A percentile compares a stretch with the other conserved stretches of the same genome.
phyloP scores from a whole-genome alignment of 306 rosid species.

The Begonia loranthoides region DNA sequence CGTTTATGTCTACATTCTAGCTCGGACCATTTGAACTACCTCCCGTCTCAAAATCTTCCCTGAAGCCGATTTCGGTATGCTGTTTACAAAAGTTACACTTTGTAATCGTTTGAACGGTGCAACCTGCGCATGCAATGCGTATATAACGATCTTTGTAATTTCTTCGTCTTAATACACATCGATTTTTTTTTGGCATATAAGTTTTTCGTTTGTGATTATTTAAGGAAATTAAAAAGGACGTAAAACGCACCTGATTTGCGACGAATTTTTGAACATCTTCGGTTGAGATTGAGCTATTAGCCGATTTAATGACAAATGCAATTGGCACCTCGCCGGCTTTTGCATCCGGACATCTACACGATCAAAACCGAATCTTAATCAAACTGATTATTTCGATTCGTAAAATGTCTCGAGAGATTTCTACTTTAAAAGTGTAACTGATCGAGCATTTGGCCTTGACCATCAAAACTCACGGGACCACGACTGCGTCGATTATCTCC shows the following conservation, averaged over 20 bases:
- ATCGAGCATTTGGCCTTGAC: no score
- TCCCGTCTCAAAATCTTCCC: constrained; percentile 38
- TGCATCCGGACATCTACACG: constrained; percentile 25
- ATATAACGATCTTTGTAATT: no score
- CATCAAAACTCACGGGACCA: constrained; percentile 28
- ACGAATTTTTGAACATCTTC: constrained; percentile 24
- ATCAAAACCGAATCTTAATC: no score
- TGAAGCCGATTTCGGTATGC: constrained; percentile 25
- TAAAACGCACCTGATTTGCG: constrained; percentile 22
- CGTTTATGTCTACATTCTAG: background rate
- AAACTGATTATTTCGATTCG: no score
- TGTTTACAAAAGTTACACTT: constrained; percentile 23
- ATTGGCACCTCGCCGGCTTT: constrained; percentile 49
- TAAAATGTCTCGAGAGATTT: no score
- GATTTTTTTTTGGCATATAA: no score
- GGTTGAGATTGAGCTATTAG: constrained; percentile 18
- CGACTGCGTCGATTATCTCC: constrained; percentile 30
- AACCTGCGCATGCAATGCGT: constrained; percentile 14
- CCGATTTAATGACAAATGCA: constrained; percentile 33
- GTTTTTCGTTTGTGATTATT: no score
- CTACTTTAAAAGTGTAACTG: no score
- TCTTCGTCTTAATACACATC: no score
- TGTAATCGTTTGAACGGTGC: constrained; percentile 41
- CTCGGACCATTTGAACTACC: constrained; percentile 12
- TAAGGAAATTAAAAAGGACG: no score